phyloP scores from a whole-genome alignment of 176 grass and related monocot species.

The sorghum (Sorghum bicolor) region DNA sequence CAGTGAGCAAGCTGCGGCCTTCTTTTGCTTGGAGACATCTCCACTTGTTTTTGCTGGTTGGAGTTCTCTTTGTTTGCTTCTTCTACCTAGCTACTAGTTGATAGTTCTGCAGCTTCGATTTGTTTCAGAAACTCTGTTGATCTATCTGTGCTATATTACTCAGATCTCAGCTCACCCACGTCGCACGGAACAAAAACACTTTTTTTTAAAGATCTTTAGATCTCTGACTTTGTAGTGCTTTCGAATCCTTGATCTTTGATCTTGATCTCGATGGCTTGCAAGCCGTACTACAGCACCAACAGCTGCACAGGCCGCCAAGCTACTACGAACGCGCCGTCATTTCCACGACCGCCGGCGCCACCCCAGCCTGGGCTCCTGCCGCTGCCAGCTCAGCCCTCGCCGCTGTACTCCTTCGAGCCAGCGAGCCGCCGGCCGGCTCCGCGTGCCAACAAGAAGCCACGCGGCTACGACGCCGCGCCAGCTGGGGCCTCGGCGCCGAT shows the following conservation, averaged over 20 bases:
- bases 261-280: constrained; percentile 21
- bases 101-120: background rate
- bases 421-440: background rate
- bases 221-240: background rate
- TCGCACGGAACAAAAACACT: background rate
- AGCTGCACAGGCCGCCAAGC: background rate
- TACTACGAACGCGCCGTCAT: background rate
- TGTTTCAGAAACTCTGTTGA: background rate
- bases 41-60: background rate
- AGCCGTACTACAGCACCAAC: background rate
- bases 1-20: background rate
- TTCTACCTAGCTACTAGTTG: background rate
- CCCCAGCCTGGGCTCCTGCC: constrained; percentile 57
- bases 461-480: constrained; percentile 1
- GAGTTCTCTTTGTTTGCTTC: background rate
- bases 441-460: constrained; percentile 36
- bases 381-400: constrained; percentile 28
- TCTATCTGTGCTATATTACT: background rate
- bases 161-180: background rate
- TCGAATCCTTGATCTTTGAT: constrained; percentile 37
- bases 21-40: background rate
- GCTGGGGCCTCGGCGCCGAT: constrained; percentile 28
- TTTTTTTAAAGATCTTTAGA: background rate
- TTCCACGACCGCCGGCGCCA: constrained; percentile 21
- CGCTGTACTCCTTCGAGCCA: constrained; percentile 13